A percentile compares a stretch with the other conserved stretches of the same genome.
Conservation (phyloP, 179 eudicot species). For the Spinacia oleracea region DNA sequence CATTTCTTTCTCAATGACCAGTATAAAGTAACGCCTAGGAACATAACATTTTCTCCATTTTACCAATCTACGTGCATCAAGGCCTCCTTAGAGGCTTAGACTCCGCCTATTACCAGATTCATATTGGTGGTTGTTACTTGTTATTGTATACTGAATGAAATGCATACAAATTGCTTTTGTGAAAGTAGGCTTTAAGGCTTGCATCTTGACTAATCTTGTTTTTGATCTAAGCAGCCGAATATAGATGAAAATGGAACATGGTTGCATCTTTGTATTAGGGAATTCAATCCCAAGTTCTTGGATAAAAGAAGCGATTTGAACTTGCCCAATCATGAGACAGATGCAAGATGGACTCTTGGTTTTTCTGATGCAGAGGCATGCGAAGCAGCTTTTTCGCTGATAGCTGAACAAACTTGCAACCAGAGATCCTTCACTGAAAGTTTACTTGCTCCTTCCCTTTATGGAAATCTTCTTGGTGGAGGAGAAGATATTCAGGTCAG, state of each 20-base stretch:
- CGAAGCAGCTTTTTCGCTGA: constrained; percentile 35
- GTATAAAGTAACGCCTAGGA: not conserved
- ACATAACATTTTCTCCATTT: not conserved
- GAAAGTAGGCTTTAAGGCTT: not conserved
- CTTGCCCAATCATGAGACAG: constrained; percentile 24
- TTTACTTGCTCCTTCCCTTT: constrained; percentile 42
- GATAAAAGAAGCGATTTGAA: constrained; percentile 19
- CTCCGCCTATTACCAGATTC: not conserved
- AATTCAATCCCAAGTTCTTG: constrained; percentile 29
- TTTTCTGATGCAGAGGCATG: constrained; percentile 48
- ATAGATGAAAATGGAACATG: constrained; percentile 44
- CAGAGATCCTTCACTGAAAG: constrained; percentile 47
- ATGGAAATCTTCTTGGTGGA: constrained; percentile 26
- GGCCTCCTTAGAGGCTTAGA: not conserved
- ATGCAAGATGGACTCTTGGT: constrained; percentile 58
- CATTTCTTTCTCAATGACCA: not conserved
- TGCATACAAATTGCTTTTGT: not conserved
- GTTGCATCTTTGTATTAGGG: constrained; percentile 50
- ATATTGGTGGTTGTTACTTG: not conserved
- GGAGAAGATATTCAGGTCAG: constrained; percentile 30
- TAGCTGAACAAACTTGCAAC: constrained; percentile 43
- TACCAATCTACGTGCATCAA: not conserved
- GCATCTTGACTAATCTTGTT: not conserved
- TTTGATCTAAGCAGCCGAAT: constrained; percentile 38
- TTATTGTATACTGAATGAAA: not conserved